These are phyloP conservation scores for Cordyceps pruinosa DNA, from an alignment of 2,329 filamentous ascomycete species.

Conservation along the genomic window DNA sequence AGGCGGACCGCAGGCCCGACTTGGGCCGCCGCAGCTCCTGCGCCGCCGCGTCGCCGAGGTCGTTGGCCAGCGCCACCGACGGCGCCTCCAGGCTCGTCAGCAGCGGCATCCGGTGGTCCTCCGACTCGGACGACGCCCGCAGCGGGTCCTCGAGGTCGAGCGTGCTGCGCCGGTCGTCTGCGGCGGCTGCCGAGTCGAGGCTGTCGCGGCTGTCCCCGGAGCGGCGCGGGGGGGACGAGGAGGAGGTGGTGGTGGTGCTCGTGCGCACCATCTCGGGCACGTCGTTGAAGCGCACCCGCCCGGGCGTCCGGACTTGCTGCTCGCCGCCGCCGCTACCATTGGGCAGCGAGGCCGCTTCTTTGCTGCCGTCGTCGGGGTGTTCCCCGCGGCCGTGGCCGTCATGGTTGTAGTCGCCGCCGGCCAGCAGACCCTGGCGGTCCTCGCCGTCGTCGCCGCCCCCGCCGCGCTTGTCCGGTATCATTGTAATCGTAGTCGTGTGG, in stretches of 20 bases:
- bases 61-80: slow-evolving; percentile 60
- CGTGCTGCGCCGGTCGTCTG: slow-evolving; percentile 18
- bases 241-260: slow-evolving; percentile 22
- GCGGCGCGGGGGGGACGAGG: slow-evolving; percentile 6
- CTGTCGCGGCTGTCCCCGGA: not conserved
- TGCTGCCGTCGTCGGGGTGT: no score
- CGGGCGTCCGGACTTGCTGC: slow-evolving; percentile 39
- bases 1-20: slow-evolving; percentile 78
- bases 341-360: not conserved
- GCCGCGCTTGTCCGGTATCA: slow-evolving; percentile 9
- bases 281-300: slow-evolving; percentile 69
- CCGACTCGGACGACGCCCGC: not conserved
- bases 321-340: not conserved
- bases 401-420: slow-evolving; percentile 17
- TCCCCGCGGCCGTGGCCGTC: not conserved
- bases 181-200: not conserved
- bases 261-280: slow-evolving; percentile 36
- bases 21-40: slow-evolving; percentile 62
- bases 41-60: slow-evolving; percentile 42
- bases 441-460: slow-evolving; percentile 17
- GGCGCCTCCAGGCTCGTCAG: slow-evolving; percentile 80
- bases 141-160: slow-evolving; percentile 31
- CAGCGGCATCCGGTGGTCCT: slow-evolving; percentile 58
- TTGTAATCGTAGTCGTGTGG: slow-evolving; percentile 13
- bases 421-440: slow-evolving; percentile 19